These are phyloP conservation scores for Diutina siamensis DNA, from an alignment of 1,139 yeast species.

Conservation along the genomic window DNA sequence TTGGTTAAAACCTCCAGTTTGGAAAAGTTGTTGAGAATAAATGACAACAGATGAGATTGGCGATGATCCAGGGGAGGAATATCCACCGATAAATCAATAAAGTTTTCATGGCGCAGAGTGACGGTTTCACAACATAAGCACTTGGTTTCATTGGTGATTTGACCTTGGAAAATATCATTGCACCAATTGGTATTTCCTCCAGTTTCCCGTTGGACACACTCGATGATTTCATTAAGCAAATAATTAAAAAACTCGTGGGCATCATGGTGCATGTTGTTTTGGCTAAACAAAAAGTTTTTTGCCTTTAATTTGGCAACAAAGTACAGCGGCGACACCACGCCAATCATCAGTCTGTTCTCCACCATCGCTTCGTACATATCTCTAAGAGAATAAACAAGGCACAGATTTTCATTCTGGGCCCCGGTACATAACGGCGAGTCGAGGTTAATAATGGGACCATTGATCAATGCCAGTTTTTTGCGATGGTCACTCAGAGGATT, in stretches of 20 bases:
- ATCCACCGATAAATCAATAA: conserved; percentile 79
- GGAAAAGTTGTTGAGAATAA: conserved; percentile 69
- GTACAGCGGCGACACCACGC: conserved; percentile 75
- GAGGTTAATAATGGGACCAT: conserved; percentile 77
- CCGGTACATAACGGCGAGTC: conserved; percentile 47
- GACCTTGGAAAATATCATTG: conserved; percentile 72
- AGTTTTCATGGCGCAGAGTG: conserved; percentile 75
- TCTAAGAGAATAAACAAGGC: conserved; percentile 57
- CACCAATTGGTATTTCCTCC: conserved; percentile 39
- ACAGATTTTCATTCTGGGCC: conserved; percentile 35
- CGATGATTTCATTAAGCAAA: conserved; percentile 71
- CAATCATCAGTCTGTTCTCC: conserved; percentile 58
- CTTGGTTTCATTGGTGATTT: conserved; percentile 75
- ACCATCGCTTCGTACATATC: conserved; percentile 79
- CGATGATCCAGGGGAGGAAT: conserved; percentile 47
- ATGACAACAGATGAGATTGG: conserved; percentile 52
- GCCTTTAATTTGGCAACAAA: conserved; percentile 66
- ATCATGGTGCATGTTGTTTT: conserved; percentile 89
- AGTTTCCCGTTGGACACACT: conserved; percentile 38
- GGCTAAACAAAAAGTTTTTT: conserved; percentile 75
- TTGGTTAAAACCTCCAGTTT: conserved; percentile 79
- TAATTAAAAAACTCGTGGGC: conserved; percentile 94
- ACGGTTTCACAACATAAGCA: conserved; percentile 87
- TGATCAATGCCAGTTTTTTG: conserved; percentile 65
- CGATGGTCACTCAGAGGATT: conserved; percentile 62